Base-by-base conservation (phyloP, 139 green algal species). In the Ostreobium quekettii region DNA sequence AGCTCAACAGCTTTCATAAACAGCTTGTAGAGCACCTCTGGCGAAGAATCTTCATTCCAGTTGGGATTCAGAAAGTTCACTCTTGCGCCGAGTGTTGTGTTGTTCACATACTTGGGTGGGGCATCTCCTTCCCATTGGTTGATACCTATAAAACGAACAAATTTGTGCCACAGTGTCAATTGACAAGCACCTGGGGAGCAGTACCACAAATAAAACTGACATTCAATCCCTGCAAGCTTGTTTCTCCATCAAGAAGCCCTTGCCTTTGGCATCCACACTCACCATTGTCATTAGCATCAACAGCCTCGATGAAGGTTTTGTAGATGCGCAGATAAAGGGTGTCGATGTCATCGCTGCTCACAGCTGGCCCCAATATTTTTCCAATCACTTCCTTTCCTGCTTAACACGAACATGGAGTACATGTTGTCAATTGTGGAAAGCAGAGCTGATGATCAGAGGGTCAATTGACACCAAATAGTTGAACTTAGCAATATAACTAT, bases 201-300 rank as follows among this genome's bases (percentile, higher is more conserved):
- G n/a, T n/a, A n/a, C n/a, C n/a, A n/a, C n/a, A n/a, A n/a, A n/a
- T n/a, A n/a, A n/a, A n/a, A n/a, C n/a, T n/a, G n/a, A n/a, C n/a
- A n/a, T n/a, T n/a, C n/a, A n/a, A n/a, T n/a, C n/a, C n/a, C n/a
- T n/a, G n/a, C n/a, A n/a, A n/a, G n/a, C n/a, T n/a, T n/a, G n/a
- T n/a, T n/a, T n/a, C n/a, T n/a, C n/a, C n/a, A n/a, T n/a, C n/a
- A n/a, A n/a, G n/a, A n/a, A n/a, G n/a, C n/a, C n/a, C n/a, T n/a
- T n/a, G n/a, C n/a, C n/a, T n/a, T n/a, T n/a, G n/a, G n/a, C n/a
- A n/a, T n/a, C n/a, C n/a, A n/a, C n/a, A n/a, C n/a, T 11, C 71
- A 67, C 93, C 93, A 73, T 99, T 99, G 82, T 99, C 94, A 28
- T 95, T 83, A 1, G 84, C 94, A 68, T 99, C 94, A 1, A 99